Conservation (phyloP, 2,329 filamentous ascomycete genomes). For the Fusarium sulawesiense region DNA sequence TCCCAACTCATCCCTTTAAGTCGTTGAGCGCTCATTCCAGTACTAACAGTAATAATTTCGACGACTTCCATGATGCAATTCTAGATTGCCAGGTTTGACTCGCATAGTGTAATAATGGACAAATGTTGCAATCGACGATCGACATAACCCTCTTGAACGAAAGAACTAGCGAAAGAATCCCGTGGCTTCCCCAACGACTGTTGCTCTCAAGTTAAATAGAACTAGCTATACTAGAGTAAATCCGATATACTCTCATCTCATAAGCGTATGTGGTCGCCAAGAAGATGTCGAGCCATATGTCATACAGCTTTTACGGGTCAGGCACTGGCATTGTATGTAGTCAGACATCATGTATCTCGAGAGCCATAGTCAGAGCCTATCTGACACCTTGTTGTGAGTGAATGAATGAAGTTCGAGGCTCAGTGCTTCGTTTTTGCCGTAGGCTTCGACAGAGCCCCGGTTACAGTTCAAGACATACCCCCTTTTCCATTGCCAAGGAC, state of each 20-base stretch:
- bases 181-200: neutral
- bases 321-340: neutral
- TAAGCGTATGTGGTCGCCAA: neutral
- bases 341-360: neutral
- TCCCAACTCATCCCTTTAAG: conserved; percentile 14
- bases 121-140: neutral
- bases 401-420: conserved; percentile 4
- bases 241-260: neutral
- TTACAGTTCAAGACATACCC: conserved; percentile 19
- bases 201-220: neutral
- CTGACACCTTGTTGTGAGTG: neutral
- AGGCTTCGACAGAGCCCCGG: neutral
- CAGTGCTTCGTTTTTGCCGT: conserved; percentile 1
- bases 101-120: neutral
- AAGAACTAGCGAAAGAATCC: neutral
- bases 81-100: neutral
- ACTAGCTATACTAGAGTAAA: neutral
- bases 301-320: neutral
- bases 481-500: conserved; percentile 21
- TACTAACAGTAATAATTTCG: neutral
- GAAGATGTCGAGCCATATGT: neutral
- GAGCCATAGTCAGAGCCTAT: neutral
- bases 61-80: neutral
- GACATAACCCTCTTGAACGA: neutral
- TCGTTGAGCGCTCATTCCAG: conserved; percentile 34